Evolutionary conservation across 768 basidiomycete genomes (phyloP), one percentile per base, ranked within the genome.

Genomic region (Mycena maculata): DNA sequence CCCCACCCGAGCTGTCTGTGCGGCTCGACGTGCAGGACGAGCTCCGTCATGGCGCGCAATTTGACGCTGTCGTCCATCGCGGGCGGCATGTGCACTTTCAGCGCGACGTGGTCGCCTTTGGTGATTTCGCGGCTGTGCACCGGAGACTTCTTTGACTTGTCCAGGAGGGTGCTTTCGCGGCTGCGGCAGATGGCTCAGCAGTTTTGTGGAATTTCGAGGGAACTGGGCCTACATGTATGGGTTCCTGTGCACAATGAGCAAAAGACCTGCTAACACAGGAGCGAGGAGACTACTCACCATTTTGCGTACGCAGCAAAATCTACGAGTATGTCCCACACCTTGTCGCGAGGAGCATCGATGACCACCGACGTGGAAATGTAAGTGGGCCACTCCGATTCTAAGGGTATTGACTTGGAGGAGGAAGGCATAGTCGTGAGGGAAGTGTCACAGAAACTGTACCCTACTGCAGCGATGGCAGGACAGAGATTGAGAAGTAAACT

Each of bases 41-140:
- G 13, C 42, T 68, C 67, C 3, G 48, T 50, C 55, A 68, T 36
- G 38, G 44, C 30, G 16, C 67, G 67, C 47, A 44, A 18, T 23
- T 65, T 65, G 33, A 63, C 50, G 42, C 45, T 68, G 56, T 57
- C 49, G 49, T 68, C 61, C 60, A 68, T 57, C n/a, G 61, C 33
- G 10, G 60, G 60, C 20, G 67, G 61, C 5, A 59, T 56, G 22
- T 68, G 67, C 27, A 54, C 48, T 22, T 59, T 58, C 3, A 68
- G 30, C n/a, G 41, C 47, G 18, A 68, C 23, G 13, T 28, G 48
- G 42, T 58, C 22, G 0, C 67, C 67, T 25, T 16, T 4, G 13
- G 67, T 55, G 27, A 63, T 47, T 23, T 42, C 41, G 18, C 8
- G 9, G 23, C 33, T 39, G 0, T 44, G 53, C 33, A 50, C 18